These are phyloP conservation scores for Phytophthora sojae DNA, from an alignment of 352 stramenopile genomes.

Conservation along the genomic window DNA sequence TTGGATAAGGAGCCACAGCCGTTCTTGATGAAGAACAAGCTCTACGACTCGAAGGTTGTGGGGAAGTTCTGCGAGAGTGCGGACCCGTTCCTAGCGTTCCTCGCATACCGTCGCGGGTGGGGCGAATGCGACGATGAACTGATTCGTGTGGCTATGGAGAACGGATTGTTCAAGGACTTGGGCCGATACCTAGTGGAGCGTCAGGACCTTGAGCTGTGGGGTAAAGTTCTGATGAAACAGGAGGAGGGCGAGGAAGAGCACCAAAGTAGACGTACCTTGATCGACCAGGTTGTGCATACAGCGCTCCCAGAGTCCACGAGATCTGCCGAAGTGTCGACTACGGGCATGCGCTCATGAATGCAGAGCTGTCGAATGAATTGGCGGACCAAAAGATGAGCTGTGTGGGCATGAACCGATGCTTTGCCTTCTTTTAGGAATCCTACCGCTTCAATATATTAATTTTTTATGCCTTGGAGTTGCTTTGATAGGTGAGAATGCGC, in stretches of 20 bases:
- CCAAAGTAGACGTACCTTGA: constrained; percentile 92
- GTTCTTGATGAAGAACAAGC: constrained; percentile 99
- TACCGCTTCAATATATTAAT: not conserved
- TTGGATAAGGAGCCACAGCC: constrained; percentile 98
- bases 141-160: constrained; percentile 97
- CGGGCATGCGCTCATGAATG: constrained; percentile 99
- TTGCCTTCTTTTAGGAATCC: constrained; percentile 6
- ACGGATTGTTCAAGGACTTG: constrained; percentile 99
- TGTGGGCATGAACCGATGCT: constrained; percentile 14
- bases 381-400: constrained; percentile 77
- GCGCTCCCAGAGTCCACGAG: constrained; percentile 98
- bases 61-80: constrained; percentile 99
- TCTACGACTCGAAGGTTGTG: constrained; percentile 98
- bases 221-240: constrained; percentile 91
- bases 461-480: not conserved
- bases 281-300: constrained; percentile 98
- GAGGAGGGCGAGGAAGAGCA: constrained; percentile 88
- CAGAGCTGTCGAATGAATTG: constrained; percentile 97
- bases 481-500: too few relatives aligned
- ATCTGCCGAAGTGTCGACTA: constrained; percentile 98
- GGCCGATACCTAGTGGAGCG: constrained; percentile 98
- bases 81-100: constrained; percentile 97
- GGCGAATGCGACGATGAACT: constrained; percentile 98
- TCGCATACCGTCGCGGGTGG: constrained; percentile 98
- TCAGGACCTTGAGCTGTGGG: constrained; percentile 98